A percentile compares a stretch with the other conserved stretches of the same genome.
These are phyloP conservation scores for Calonectria montana DNA, from an alignment of 2,329 filamentous ascomycete species.

Conservation along the genomic window DNA sequence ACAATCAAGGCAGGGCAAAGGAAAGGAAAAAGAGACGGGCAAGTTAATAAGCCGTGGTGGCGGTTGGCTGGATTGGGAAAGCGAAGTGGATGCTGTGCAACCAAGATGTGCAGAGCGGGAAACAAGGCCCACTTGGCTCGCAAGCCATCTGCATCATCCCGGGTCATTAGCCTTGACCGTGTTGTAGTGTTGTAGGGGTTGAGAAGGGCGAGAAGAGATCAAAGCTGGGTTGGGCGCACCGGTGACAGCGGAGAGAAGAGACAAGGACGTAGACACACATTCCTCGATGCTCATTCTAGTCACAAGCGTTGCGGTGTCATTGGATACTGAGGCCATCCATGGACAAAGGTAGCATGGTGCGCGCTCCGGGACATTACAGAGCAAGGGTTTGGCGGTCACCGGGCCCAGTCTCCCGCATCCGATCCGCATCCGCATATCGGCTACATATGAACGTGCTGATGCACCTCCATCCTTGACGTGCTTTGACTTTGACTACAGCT, in stretches of 20 bases:
- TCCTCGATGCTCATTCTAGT: neutral
- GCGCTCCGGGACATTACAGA: neutral
- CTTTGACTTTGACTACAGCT: neutral
- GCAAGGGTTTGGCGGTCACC: conserved; percentile 9
- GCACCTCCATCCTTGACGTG: neutral
- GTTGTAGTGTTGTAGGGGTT: neutral
- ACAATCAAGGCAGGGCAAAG: neutral
- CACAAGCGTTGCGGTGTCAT: neutral
- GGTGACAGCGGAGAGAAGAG: neutral
- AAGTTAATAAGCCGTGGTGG: conserved; percentile 25
- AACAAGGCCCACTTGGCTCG: conserved; percentile 10
- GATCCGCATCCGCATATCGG: conserved; percentile 15
- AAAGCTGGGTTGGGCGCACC: neutral
- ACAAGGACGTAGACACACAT: neutral
- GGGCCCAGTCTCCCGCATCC: conserved; percentile 7
- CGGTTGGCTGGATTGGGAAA: conserved; percentile 18
- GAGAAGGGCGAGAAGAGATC: neutral
- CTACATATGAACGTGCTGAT: neutral
- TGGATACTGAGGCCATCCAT: conserved; percentile 1
- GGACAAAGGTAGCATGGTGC: neutral
- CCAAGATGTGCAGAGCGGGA: conserved; percentile 10
- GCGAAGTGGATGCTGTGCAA: neutral
- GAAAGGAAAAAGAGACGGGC: neutral
- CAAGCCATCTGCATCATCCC: conserved; percentile 23
- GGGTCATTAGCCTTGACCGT: neutral